A percentile compares a stretch with the other conserved stretches of the same genome.
Evolutionary conservation across 495 filamentous ascomycete species (phyloP).

Genomic region (Clohesyomyces aquaticus): DNA sequence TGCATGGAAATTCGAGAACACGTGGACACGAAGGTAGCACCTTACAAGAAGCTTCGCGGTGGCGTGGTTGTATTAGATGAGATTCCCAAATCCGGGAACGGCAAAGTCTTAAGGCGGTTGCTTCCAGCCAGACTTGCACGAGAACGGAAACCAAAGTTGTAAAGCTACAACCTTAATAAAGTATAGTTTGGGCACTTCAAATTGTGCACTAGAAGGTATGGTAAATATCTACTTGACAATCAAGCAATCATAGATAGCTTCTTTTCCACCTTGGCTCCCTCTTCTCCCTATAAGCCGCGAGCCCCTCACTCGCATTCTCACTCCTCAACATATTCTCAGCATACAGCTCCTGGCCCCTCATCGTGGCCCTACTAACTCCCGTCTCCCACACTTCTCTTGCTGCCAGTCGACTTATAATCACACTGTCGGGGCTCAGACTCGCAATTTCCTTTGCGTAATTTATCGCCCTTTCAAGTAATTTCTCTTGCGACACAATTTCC

Average conservation of each 20-base stretch:
- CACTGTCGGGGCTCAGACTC: slow-evolving; percentile 18
- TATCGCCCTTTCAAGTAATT: slow-evolving; percentile 19
- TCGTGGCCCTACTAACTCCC: slow-evolving; percentile 38
- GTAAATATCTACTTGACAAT: too few species aligned
- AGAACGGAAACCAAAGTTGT: slow-evolving; percentile 18
- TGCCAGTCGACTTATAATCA: slow-evolving; percentile 33
- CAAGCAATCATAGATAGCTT: slow-evolving; percentile 2
- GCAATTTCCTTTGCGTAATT: slow-evolving; percentile 29
- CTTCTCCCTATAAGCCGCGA: slow-evolving; percentile 42
- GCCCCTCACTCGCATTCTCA: slow-evolving; percentile 40
- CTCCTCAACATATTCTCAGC: slow-evolving; percentile 37
- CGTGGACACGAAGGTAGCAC: slow-evolving; percentile 14
- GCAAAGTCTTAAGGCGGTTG: slow-evolving; percentile 18
- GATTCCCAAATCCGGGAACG: slow-evolving; percentile 16
- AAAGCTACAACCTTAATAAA: too few species aligned
- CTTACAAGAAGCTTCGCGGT: slow-evolving; percentile 28
- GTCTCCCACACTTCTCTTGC: slow-evolving; percentile 42
- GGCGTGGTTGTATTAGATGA: slow-evolving; percentile 12
- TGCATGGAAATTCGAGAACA: slow-evolving; percentile 1
- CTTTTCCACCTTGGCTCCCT: slow-evolving; percentile 37
- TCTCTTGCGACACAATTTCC: slow-evolving; percentile 33
- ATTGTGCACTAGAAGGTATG: not conserved
- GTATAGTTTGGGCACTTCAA: too few species aligned
- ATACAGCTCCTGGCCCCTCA: slow-evolving; percentile 32
- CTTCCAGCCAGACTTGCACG: slow-evolving; percentile 19